These are phyloP conservation scores for Pseudopyricularia javanii DNA, from an alignment of 2,329 filamentous ascomycete genomes.

Conservation along the genomic window DNA sequence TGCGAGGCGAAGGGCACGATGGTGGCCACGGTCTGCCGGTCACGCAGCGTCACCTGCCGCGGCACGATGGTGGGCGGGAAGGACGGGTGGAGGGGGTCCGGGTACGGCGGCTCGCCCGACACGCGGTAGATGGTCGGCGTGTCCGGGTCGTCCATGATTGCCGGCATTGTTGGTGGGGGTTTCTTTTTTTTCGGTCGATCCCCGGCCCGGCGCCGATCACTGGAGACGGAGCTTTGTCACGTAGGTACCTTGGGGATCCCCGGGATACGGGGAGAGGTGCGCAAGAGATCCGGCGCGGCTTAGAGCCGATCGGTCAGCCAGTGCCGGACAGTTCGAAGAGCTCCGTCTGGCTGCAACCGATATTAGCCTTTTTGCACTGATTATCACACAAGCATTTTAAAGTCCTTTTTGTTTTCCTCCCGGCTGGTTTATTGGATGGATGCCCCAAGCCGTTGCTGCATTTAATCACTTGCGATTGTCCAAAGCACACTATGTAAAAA, in stretches of 20 bases:
- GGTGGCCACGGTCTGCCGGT: constrained; percentile 73
- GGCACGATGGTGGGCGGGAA: constrained; percentile 59
- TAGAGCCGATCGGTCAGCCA: neutral
- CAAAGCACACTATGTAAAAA: too few species aligned
- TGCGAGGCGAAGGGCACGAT: constrained; percentile 72
- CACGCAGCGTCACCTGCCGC: constrained; percentile 69
- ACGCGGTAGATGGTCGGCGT: constrained; percentile 58
- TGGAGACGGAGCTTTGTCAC: neutral
- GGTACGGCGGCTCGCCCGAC: constrained; percentile 54
- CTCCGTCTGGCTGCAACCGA: neutral
- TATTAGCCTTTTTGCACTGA: neutral
- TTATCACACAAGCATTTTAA: neutral
- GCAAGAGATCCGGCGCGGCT: neutral
- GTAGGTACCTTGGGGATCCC: too few species aligned
- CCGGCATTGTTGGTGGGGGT: constrained; percentile 55
- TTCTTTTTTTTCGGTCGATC: neutral
- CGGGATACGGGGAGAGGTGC: neutral
- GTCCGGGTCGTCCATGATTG: constrained; percentile 66
- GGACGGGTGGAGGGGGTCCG: constrained; percentile 45
- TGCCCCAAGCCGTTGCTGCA: neutral
- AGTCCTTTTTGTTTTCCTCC: neutral
- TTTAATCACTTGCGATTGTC: too few species aligned
- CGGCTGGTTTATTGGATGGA: neutral
- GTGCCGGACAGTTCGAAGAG: neutral
- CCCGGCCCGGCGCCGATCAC: neutral